Percentiles rank a stretch among this genome's conserved stretches.
phyloP scores from a whole-genome alignment of 2,329 filamentous ascomycete genomes.

The Verticillium longisporum region DNA sequence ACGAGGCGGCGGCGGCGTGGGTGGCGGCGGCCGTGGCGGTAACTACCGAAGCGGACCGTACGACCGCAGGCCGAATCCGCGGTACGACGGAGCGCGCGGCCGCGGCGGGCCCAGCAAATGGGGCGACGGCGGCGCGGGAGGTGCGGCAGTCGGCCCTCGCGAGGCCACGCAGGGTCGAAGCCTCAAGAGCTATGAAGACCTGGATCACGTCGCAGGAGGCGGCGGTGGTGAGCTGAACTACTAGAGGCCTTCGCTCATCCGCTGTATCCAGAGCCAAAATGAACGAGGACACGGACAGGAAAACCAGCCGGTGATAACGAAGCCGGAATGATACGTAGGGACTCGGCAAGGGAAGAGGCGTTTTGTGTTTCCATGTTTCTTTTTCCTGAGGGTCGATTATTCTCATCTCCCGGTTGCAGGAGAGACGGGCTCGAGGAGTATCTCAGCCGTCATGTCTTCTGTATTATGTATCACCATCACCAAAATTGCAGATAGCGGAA shows the following conservation, averaged over 20 bases:
- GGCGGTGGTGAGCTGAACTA: conserved; percentile 88
- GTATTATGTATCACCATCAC: neutral
- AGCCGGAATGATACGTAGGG: neutral
- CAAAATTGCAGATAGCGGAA: neutral
- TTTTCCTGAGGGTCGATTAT: neutral
- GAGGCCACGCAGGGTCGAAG: conserved; percentile 91
- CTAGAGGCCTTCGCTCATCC: conserved; percentile 31
- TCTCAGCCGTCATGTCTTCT: neutral
- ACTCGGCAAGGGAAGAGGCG: neutral
- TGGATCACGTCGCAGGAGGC: conserved; percentile 74
- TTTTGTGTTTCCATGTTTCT: neutral
- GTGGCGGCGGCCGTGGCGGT: conserved; percentile 31
- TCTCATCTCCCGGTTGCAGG: neutral
- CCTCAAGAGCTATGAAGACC: conserved; percentile 93
- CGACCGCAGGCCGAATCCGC: conserved; percentile 58
- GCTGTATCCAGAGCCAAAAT: neutral
- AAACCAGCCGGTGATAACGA: neutral
- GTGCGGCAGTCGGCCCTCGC: conserved; percentile 71
- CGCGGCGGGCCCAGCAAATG: conserved; percentile 51
- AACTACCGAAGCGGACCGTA: conserved; percentile 66
- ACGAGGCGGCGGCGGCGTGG: conserved; percentile 54
- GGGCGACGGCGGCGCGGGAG: conserved; percentile 68
- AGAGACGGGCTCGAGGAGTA: neutral
- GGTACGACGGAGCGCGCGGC: conserved; percentile 46
- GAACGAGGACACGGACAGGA: no score